phyloP scores from a whole-genome alignment of 192 early-diverging fungal species.

The Kickxella alabastrina region DNA sequence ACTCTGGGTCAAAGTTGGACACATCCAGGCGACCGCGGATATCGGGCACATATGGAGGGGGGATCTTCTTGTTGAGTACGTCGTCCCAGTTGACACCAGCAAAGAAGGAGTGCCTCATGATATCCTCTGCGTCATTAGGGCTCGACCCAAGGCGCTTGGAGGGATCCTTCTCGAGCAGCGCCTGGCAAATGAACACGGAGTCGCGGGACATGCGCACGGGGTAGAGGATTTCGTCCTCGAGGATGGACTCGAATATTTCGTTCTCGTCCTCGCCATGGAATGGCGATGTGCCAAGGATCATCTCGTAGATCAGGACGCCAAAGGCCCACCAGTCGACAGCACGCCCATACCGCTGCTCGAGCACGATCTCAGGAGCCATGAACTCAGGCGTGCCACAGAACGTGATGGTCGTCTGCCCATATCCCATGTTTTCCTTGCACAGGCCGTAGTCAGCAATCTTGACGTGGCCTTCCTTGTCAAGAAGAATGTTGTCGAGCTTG shows the following conservation, averaged over 20 bases:
- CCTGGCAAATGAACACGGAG: slow-evolving; percentile 87
- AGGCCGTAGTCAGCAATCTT: slow-evolving; percentile 98
- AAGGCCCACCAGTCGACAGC: slow-evolving; percentile 99
- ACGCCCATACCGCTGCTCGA: slow-evolving; percentile 92
- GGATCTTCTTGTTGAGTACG: slow-evolving; percentile 79
- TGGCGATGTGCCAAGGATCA: slow-evolving; percentile 88
- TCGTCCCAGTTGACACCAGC: slow-evolving; percentile 94
- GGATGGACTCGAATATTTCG: slow-evolving; percentile 96
- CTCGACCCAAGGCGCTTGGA: slow-evolving; percentile 78
- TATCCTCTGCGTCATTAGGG: slow-evolving; percentile 83
- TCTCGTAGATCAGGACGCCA: slow-evolving; percentile 81
- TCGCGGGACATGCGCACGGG: slow-evolving; percentile 91
- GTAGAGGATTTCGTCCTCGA: slow-evolving; percentile 93
- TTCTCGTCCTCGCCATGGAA: slow-evolving; percentile 96
- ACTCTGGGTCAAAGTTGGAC: slow-evolving; percentile 98
- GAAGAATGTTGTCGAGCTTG: slow-evolving; percentile 94
- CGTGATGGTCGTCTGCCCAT: slow-evolving; percentile 83
- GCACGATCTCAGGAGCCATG: slow-evolving; percentile 97
- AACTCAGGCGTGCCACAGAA: slow-evolving; percentile 99
- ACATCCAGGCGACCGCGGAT: slow-evolving; percentile 77
- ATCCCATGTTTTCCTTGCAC: slow-evolving; percentile 95
- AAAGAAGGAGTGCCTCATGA: slow-evolving; percentile 94
- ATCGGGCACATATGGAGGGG: slow-evolving; percentile 88
- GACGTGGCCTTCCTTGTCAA: slow-evolving; percentile 90
- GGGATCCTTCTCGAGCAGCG: slow-evolving; percentile 87